These are phyloP conservation scores for Cladosporium sp. DNA, from an alignment of 2,329 filamentous ascomycete species.

Conservation along the genomic window DNA sequence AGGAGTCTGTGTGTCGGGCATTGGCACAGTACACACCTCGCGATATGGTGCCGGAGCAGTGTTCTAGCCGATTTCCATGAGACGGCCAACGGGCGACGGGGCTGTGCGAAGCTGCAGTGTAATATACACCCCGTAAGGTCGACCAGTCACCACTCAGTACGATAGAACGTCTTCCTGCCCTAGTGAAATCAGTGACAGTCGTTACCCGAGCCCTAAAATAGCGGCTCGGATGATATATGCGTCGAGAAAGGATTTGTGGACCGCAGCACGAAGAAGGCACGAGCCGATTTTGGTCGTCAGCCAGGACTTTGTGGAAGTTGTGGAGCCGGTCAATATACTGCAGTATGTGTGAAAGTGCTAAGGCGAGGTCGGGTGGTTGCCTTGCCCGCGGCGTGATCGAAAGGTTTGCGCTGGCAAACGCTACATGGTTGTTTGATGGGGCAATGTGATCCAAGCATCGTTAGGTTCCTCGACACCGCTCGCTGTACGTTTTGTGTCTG, in stretches of 20 bases:
- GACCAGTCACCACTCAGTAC: neutral
- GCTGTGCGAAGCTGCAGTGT: constrained; percentile 6
- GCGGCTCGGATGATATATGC: neutral
- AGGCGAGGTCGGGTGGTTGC: neutral
- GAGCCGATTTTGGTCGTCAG: neutral
- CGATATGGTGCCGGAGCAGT: neutral
- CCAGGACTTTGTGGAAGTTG: neutral
- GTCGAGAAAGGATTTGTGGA: neutral
- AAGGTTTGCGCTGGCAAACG: neutral
- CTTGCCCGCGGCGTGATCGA: neutral
- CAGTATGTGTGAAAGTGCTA: neutral
- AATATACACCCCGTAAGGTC: neutral
- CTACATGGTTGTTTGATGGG: neutral
- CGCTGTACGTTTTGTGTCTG: neutral
- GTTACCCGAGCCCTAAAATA: neutral
- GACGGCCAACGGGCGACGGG: neutral
- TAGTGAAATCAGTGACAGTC: neutral
- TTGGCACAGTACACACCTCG: neutral
- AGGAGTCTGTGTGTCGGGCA: neutral
- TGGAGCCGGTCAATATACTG: neutral
- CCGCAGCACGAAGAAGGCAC: neutral
- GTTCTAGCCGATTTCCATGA: neutral
- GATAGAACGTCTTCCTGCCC: neutral
- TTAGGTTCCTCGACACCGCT: neutral
- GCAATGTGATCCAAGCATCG: neutral